Evolutionary conservation across 352 stramenopile genomes (phyloP).

Genomic region (Phytopythium sindhum): DNA sequence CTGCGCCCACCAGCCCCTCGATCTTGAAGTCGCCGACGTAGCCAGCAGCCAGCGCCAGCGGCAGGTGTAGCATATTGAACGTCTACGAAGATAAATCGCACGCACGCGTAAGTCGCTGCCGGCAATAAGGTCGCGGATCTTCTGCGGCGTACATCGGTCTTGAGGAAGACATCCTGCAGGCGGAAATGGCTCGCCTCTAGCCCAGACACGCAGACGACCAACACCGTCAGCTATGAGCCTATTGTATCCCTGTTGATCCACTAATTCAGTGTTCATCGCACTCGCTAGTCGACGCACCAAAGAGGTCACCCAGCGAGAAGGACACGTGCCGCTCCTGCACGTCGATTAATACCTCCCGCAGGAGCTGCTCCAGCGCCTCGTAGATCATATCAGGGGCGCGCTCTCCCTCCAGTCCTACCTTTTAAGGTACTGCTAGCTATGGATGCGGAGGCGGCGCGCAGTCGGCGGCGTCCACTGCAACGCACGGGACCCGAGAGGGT

Average conservation of each 20-base stretch:
- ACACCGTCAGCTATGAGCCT: not conserved
- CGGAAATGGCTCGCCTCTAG: conserved; percentile 65
- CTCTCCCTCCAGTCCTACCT: too few species aligned
- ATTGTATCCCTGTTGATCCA: too few species aligned
- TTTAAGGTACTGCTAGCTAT: too few species aligned
- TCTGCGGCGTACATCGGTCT: conserved; percentile 34
- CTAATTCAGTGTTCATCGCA: too few species aligned
- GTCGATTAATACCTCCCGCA: conserved; percentile 67
- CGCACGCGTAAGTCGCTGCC: too few species aligned
- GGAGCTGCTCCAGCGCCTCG: conserved; percentile 45
- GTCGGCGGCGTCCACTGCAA: not conserved
- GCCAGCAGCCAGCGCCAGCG: conserved; percentile 57
- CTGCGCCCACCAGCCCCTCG: conserved; percentile 54
- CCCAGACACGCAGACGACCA: not conserved
- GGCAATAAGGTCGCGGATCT: not conserved
- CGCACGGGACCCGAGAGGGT: not conserved
- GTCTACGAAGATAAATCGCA: conserved; percentile 23
- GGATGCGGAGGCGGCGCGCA: too few species aligned
- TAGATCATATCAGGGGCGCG: conserved; percentile 34
- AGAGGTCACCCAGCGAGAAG: conserved; percentile 73
- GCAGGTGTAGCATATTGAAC: conserved; percentile 62
- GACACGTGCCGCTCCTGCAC: conserved; percentile 49
- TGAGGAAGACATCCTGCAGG: conserved; percentile 58
- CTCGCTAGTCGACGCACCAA: conserved; percentile 26
- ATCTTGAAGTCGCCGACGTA: conserved; percentile 70